Conservation (phyloP, 352 stramenopile species). For the Phytophthora podocarpi region DNA sequence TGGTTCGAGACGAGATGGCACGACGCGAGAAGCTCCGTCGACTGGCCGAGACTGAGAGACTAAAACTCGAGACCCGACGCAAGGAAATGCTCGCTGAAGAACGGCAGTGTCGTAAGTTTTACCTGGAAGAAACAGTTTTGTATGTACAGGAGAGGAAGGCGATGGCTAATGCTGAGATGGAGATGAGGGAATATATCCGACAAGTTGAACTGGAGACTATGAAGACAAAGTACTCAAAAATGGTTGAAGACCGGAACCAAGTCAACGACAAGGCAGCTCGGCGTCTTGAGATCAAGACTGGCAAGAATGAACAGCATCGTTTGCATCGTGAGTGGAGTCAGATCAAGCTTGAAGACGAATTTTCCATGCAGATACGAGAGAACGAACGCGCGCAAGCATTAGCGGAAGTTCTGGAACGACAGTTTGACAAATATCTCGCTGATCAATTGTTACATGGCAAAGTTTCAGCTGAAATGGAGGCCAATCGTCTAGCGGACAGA, state of each 20-base stretch:
- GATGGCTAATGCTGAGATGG: conserved; percentile 66
- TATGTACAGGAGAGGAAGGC: conserved; percentile 67
- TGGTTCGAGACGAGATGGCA: conserved; percentile 54
- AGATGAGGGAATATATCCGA: conserved; percentile 74
- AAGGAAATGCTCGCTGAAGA: conserved; percentile 81
- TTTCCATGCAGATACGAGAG: conserved; percentile 65
- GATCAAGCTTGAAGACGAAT: conserved; percentile 68
- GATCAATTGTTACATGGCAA: conserved; percentile 64
- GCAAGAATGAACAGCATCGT: conserved; percentile 81
- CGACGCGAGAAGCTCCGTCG: conserved; percentile 59
- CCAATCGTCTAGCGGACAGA: conserved; percentile 42
- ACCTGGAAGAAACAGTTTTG: conserved; percentile 62
- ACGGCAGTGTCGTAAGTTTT: conserved; percentile 60
- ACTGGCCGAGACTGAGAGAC: conserved; percentile 54
- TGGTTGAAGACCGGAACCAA: conserved; percentile 64
- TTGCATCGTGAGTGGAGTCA: conserved; percentile 72
- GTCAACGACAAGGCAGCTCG: conserved; percentile 69
- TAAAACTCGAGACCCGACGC: conserved; percentile 39
- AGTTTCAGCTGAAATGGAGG: conserved; percentile 52
- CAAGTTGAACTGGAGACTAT: conserved; percentile 70
- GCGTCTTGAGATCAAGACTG: conserved; percentile 76
- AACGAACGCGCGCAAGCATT: conserved; percentile 45
- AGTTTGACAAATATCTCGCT: conserved; percentile 68
- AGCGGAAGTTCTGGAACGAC: conserved; percentile 49
- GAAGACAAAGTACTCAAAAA: conserved; percentile 78